Percentiles rank a stretch among this genome's conserved stretches.
These are phyloP conservation scores for Barbarea vulgaris DNA, from an alignment of 345 rosid species.

Conservation along the genomic window DNA sequence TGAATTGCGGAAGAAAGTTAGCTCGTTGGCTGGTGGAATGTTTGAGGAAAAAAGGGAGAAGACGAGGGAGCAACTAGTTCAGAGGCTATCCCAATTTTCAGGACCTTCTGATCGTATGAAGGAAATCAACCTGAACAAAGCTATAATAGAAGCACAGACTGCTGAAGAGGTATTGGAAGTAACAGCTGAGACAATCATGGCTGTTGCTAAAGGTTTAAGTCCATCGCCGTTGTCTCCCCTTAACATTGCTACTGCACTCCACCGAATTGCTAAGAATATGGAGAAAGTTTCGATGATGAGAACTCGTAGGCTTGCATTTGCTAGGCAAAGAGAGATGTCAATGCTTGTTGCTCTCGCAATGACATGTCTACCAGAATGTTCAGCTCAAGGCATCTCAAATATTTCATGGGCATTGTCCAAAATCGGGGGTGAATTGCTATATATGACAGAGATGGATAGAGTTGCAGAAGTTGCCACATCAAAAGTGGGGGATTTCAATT, in stretches of 20 bases:
- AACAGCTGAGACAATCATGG: constrained; percentile 69
- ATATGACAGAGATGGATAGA: constrained; percentile 95
- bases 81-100: constrained; percentile 70
- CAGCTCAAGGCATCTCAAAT: constrained; percentile 92
- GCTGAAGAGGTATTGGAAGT: constrained; percentile 77
- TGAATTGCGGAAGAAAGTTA: constrained; percentile 53
- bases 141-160: constrained; percentile 74
- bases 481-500: constrained; percentile 71
- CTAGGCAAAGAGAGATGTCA: constrained; percentile 90
- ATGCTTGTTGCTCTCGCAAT: constrained; percentile 87
- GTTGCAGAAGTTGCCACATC: constrained; percentile 83
- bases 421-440: constrained; percentile 86
- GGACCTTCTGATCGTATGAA: constrained; percentile 77
- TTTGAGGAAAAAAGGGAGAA: constrained; percentile 70
- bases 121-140: constrained; percentile 74
- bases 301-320: constrained; percentile 67
- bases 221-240: constrained; percentile 88
- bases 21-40: constrained; percentile 68
- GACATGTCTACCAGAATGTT: constrained; percentile 83
- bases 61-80: constrained; percentile 62
- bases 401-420: constrained; percentile 91
- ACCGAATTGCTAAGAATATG: constrained; percentile 92
- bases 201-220: constrained; percentile 83
- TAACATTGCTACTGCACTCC: constrained; percentile 84
- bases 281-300: constrained; percentile 82